Conservation (phyloP, 495 filamentous ascomycete species). For the Podospora anserina region DNA sequence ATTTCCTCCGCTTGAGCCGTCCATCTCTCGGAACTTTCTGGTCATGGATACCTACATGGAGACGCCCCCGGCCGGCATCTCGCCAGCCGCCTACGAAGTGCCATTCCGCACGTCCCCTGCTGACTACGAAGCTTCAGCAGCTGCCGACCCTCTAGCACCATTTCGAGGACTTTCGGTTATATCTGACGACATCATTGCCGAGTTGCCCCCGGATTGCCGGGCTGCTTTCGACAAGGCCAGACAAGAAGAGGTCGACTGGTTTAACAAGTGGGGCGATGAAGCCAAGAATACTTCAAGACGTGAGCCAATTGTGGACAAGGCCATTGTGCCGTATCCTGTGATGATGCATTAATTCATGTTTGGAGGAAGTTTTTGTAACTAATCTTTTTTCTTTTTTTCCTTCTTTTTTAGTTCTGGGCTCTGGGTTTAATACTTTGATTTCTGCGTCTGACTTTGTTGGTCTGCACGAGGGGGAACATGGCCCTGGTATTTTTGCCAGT, state of each 20-base stretch:
- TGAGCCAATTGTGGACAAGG: slow-evolving; percentile 53
- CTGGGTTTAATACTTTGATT: background rate
- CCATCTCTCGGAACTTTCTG: slow-evolving; percentile 69
- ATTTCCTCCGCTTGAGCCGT: slow-evolving; percentile 62
- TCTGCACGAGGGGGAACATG: background rate
- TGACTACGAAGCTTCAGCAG: slow-evolving; percentile 21
- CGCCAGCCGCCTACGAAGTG: slow-evolving; percentile 47
- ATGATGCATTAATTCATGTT: slow-evolving; percentile 20
- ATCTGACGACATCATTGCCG: slow-evolving; percentile 61
- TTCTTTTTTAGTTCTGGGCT: slow-evolving; percentile 1
- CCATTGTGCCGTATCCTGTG: slow-evolving; percentile 49
- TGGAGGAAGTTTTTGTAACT: slow-evolving; percentile 5
- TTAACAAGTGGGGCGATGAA: slow-evolving; percentile 66
- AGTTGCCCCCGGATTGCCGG: slow-evolving; percentile 70
- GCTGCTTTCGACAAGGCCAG: slow-evolving; percentile 63
- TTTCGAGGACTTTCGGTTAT: slow-evolving; percentile 65
- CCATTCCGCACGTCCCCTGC: slow-evolving; percentile 36
- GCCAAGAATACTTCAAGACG: slow-evolving; percentile 42
- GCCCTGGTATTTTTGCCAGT: background rate
- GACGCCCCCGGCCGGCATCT: slow-evolving; percentile 47
- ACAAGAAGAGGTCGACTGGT: slow-evolving; percentile 65
- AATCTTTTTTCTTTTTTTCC: slow-evolving; percentile 9
- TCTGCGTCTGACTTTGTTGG: background rate
- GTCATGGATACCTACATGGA: slow-evolving; percentile 69
- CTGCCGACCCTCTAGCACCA: slow-evolving; percentile 47